phyloP scores from a whole-genome alignment of 2,329 filamentous ascomycete species.

The Endoconidiophora laricicola region DNA sequence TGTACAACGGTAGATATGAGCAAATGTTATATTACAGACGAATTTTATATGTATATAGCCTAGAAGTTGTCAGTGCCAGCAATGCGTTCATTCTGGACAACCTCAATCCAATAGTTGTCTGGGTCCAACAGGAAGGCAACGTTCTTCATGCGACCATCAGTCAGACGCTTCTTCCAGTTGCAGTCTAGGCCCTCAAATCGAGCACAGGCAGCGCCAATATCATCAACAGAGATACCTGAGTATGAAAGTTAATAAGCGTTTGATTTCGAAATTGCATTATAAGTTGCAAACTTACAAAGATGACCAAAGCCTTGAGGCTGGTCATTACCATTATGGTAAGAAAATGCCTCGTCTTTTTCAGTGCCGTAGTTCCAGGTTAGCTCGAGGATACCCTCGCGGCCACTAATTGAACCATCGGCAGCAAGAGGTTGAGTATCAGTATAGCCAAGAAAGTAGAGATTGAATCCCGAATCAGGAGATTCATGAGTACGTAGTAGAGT shows the following conservation, averaged over 20 bases:
- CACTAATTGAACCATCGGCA: conserved; percentile 37
- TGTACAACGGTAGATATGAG: not conserved
- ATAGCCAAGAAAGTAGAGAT: conserved; percentile 86
- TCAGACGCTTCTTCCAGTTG: conserved; percentile 89
- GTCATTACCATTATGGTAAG: conserved; percentile 84
- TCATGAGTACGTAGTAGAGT: conserved; percentile 57
- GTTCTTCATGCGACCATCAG: conserved; percentile 83
- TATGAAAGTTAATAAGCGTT: conserved; percentile 14
- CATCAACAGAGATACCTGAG: conserved; percentile 61
- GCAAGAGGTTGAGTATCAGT: conserved; percentile 36
- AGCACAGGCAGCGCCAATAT: conserved; percentile 72
- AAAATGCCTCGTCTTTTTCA: conserved; percentile 69
- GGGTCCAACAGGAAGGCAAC: conserved; percentile 84
- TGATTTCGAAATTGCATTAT: not conserved
- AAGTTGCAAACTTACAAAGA: conserved; percentile 45
- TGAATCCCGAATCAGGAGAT: conserved; percentile 57
- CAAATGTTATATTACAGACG: not conserved
- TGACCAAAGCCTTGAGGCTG: conserved; percentile 90
- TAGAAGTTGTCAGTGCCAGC: conserved; percentile 36
- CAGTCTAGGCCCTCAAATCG: conserved; percentile 70
- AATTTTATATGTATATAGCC: conserved; percentile 14
- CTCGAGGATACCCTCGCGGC: conserved; percentile 73
- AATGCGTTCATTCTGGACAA: conserved; percentile 63
- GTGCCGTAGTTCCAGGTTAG: conserved; percentile 74
- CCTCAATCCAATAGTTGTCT: conserved; percentile 69